Conservation (phyloP, 345 rosid species). For the Iberis pinnata region DNA sequence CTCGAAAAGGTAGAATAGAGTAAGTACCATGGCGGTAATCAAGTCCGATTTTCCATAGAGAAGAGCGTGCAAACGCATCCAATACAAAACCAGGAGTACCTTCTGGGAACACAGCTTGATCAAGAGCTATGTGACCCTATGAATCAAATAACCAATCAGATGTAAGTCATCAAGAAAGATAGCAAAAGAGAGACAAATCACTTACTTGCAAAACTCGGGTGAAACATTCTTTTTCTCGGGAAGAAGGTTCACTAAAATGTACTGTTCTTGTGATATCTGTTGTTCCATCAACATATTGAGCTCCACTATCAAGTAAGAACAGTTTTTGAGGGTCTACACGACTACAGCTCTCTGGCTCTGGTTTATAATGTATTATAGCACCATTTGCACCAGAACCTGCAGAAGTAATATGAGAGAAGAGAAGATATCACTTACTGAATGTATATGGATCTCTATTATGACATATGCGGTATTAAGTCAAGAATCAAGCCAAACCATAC, state of each 20-base stretch:
- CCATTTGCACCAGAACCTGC: conserved; percentile 96
- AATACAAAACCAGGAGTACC: conserved; percentile 90
- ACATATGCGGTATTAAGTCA: not conserved
- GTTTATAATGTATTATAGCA: conserved; percentile 87
- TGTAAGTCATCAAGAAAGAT: conserved; percentile 7
- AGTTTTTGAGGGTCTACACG: conserved; percentile 63
- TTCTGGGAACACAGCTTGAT: conserved; percentile 87
- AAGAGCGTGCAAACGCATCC: conserved; percentile 88
- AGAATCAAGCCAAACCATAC: conserved; percentile 37
- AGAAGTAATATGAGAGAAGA: conserved; percentile 11
- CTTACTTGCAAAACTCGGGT: conserved; percentile 82
- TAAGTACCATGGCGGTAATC: conserved; percentile 93
- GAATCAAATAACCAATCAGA: conserved; percentile 19
- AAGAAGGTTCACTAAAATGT: conserved; percentile 75
- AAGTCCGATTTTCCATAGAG: conserved; percentile 92
- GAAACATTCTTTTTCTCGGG: conserved; percentile 82
- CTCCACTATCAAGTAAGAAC: conserved; percentile 89
- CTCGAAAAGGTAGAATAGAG: conserved; percentile 11
- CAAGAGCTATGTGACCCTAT: conserved; percentile 98
- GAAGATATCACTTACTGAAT: conserved; percentile 3
- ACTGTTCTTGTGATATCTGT: conserved; percentile 95
- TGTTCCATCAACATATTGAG: conserved; percentile 92
- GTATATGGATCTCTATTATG: not conserved
- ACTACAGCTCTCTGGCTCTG: conserved; percentile 79
- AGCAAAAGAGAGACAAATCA: conserved; percentile 4